Evolutionary conservation across 441 rosid genomes (phyloP).

Genomic region (Arabidopsis hybrid): DNA sequence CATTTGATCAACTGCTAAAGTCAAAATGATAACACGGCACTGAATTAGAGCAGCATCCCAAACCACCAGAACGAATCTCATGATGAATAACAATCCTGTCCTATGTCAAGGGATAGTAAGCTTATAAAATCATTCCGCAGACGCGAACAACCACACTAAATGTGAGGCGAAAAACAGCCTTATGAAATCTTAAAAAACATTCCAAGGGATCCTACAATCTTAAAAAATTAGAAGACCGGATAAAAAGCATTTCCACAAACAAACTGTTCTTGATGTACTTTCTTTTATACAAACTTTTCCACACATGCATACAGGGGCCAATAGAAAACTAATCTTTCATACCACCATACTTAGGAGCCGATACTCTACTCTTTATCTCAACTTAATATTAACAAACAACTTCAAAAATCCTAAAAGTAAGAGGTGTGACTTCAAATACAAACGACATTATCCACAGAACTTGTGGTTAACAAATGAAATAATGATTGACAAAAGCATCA

Average conservation of each 20-base stretch:
- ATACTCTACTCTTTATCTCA: neutral
- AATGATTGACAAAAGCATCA: conserved; percentile 19
- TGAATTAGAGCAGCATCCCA: conserved; percentile 1
- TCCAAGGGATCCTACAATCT: neutral
- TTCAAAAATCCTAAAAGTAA: neutral
- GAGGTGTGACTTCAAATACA: neutral
- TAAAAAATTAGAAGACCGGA: neutral
- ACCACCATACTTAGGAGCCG: neutral
- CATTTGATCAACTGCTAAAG: neutral
- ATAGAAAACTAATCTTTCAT: neutral
- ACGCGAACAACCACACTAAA: conserved; percentile 4
- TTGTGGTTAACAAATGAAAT: neutral
- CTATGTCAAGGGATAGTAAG: neutral
- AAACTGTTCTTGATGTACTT: conserved; percentile 20
- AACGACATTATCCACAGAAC: conserved; percentile 4
- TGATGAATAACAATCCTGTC: conserved; percentile 9
- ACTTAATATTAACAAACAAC: neutral
- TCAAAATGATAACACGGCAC: neutral
- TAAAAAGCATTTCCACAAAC: conserved; percentile 4
- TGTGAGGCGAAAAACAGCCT: neutral
- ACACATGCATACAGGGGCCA: neutral
- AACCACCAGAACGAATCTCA: neutral
- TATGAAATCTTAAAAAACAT: neutral
- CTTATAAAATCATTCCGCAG: neutral
- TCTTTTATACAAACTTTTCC: neutral